Conservation (phyloP, 345 rosid genomes). For the Syzygium grande region DNA sequence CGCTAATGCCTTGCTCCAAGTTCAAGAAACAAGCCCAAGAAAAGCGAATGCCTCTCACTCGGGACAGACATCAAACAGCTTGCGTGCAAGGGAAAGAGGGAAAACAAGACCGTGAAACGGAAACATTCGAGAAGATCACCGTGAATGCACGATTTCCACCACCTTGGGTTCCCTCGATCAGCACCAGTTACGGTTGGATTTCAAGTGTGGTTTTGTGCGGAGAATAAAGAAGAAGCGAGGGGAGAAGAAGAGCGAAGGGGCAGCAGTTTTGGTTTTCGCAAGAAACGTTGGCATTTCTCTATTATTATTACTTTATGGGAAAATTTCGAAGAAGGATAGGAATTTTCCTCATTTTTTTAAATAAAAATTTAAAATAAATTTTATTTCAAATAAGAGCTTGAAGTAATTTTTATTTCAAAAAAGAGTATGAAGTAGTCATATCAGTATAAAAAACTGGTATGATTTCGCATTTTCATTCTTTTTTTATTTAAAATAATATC, state of each 20-base stretch:
- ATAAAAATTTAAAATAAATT: too few relatives aligned
- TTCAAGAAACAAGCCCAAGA: not conserved
- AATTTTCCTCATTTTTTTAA: too few relatives aligned
- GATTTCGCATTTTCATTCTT: too few relatives aligned
- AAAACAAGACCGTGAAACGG: not conserved
- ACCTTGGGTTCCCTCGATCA: not conserved
- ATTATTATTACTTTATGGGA: too few relatives aligned
- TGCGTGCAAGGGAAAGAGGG: not conserved
- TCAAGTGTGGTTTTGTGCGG: rapidly evolving
- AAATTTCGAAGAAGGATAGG: too few relatives aligned
- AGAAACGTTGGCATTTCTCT: too few relatives aligned
- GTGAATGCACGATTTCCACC: not conserved
- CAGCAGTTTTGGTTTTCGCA: not conserved
- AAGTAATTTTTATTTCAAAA: too few relatives aligned
- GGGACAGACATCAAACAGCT: not conserved
- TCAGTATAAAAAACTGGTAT: too few relatives aligned
- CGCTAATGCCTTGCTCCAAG: not conserved
- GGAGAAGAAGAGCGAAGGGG: rapidly evolving
- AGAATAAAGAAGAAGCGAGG: not conserved
- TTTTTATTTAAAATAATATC: too few relatives aligned
- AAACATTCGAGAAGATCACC: not conserved
- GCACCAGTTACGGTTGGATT: not conserved
- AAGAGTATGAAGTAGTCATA: too few relatives aligned
- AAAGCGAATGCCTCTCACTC: not conserved
- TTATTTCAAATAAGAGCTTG: too few relatives aligned